phyloP scores from a whole-genome alignment of 1,284 basidiomycete genomes.

The Apiotrichum siamense region DNA sequence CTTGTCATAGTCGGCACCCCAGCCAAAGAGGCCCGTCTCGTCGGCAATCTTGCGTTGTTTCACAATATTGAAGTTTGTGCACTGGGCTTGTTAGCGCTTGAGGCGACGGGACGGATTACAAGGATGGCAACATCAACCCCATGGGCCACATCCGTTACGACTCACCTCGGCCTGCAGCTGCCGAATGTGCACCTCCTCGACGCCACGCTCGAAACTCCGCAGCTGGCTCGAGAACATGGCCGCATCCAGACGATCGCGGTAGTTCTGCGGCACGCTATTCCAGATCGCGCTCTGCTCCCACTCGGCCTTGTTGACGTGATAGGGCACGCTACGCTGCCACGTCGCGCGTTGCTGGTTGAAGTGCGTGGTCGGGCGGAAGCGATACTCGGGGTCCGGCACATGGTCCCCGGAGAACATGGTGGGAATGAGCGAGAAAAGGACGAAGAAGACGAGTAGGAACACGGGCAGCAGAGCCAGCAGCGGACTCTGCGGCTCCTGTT shows the following conservation, averaged over 20 bases:
- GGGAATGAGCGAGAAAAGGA: conserved; percentile 76
- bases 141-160: conserved; percentile 17
- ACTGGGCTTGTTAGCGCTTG: conserved; percentile 21
- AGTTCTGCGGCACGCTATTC: conserved; percentile 57
- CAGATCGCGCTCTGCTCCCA: conserved; percentile 67
- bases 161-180: conserved; percentile 67
- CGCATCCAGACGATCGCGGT: conserved; percentile 48
- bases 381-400: conserved; percentile 72
- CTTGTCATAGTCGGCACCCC: conserved; percentile 83
- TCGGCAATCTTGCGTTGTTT: conserved; percentile 56
- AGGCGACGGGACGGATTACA: too few species aligned
- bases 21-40: conserved; percentile 77
- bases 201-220: conserved; percentile 47
- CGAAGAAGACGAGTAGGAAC: conserved; percentile 73
- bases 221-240: conserved; percentile 37
- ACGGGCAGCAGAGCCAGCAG: conserved; percentile 80
- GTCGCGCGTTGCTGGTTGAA: conserved; percentile 65
- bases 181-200: conserved; percentile 67
- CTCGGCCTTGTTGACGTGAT: conserved; percentile 77
- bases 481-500: conserved; percentile 57
- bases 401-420: conserved; percentile 59
- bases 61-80: conserved; percentile 31
- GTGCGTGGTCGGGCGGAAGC: conserved; percentile 56
- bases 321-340: conserved; percentile 62
- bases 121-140: too few species aligned